Evolutionary conservation across 1,139 yeast genomes (phyloP).

Genomic region (Blastobotrys serpentis): DNA sequence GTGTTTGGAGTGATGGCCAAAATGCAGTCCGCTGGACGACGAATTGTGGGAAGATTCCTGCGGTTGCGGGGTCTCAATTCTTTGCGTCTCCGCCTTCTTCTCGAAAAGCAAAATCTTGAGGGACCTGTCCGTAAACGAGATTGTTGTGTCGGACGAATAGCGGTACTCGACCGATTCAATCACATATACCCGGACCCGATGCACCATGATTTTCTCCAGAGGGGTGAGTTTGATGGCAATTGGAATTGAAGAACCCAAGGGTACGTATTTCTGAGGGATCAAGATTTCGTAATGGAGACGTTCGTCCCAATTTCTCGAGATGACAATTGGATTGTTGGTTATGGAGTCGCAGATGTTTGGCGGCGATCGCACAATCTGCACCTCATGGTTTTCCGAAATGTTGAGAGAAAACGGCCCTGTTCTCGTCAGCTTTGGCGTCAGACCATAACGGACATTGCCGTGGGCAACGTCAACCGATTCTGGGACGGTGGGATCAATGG

Average conservation of each 20-base stretch:
- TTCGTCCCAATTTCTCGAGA: constrained; percentile 80
- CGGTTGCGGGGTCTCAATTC: background rate
- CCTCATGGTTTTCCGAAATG: constrained; percentile 35
- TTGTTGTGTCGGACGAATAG: constrained; percentile 36
- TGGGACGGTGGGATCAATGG: constrained; percentile 69
- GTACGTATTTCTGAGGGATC: constrained; percentile 70
- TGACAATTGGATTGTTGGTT: constrained; percentile 77
- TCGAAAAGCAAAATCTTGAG: constrained; percentile 33
- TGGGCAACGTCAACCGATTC: constrained; percentile 61
- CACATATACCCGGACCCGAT: constrained; percentile 69
- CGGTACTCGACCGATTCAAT: constrained; percentile 70
- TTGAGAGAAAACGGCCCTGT: constrained; percentile 37
- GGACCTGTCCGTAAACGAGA: constrained; percentile 33
- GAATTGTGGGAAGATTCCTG: background rate
- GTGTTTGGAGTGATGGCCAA: background rate
- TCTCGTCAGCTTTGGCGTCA: constrained; percentile 37
- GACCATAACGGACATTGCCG: constrained; percentile 35
- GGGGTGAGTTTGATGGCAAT: constrained; percentile 72
- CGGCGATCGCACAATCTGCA: constrained; percentile 65
- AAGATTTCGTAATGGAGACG: constrained; percentile 74
- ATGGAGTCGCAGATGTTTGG: constrained; percentile 71
- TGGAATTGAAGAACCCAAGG: constrained; percentile 63
- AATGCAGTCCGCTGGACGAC: constrained; percentile 3
- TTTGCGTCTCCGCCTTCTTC: constrained; percentile 27
- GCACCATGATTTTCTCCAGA: constrained; percentile 61